phyloP scores from a whole-genome alignment of 2,329 filamentous ascomycete species.

The Ceratocystis destructans region DNA sequence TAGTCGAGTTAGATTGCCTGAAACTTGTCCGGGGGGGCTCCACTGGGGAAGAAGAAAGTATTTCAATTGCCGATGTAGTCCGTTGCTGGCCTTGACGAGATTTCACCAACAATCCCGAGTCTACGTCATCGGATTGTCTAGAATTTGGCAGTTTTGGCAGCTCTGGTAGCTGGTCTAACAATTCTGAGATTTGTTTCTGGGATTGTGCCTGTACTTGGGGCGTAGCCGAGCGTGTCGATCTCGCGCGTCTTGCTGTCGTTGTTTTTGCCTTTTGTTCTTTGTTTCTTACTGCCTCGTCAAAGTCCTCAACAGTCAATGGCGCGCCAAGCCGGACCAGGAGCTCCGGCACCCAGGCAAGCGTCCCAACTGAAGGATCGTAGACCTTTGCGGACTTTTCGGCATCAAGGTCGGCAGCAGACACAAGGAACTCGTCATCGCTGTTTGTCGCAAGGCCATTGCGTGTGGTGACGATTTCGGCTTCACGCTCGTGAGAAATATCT shows the following conservation, averaged over 20 bases:
- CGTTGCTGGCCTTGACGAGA: conserved; percentile 2
- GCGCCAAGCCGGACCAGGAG: conserved; percentile 21
- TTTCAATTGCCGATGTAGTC: conserved; percentile 1
- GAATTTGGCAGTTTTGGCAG: neutral
- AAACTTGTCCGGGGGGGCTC: neutral
- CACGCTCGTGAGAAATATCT: conserved; percentile 52
- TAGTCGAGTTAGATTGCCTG: neutral
- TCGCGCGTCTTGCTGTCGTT: neutral
- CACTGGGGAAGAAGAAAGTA: neutral
- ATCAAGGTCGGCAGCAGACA: conserved; percentile 29
- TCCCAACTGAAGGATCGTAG: conserved; percentile 38
- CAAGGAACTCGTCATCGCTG: conserved; percentile 47
- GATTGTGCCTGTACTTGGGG: neutral
- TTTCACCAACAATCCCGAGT: neutral
- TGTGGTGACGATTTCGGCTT: conserved; percentile 41
- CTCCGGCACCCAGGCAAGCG: conserved; percentile 28
- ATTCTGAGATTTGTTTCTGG: neutral
- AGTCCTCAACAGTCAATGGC: conserved; percentile 21
- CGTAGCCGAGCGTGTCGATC: conserved; percentile 6
- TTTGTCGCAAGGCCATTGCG: conserved; percentile 46
- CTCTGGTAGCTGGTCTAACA: neutral
- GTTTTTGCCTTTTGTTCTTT: conserved; percentile 10
- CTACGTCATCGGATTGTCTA: neutral
- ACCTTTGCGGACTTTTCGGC: conserved; percentile 47
- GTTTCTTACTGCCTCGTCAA: conserved; percentile 22